Evolutionary conservation across 176 grass and related monocot genomes (phyloP), one percentile per base, ranked within the genome.

Genomic region (Eragrostis curvula): DNA sequence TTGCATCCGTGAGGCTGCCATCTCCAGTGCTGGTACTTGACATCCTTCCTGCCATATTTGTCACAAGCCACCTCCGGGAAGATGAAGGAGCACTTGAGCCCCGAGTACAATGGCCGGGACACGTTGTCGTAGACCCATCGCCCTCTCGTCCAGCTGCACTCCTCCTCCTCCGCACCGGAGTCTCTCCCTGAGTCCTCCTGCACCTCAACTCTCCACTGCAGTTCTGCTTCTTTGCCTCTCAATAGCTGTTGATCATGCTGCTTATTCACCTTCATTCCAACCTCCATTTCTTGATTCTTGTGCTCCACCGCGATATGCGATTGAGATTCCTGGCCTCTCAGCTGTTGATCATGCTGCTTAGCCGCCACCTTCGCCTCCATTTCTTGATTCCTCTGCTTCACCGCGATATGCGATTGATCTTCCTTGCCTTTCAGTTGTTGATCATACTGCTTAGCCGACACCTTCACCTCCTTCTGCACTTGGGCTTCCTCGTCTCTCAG

Each of bases 21-120:
- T 81, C 95, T 90, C 95, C 95, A 97, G 12, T 92, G 83, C 88
- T 97, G 88, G 86, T 97, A 94, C 90, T 39, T 94, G 73, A 49
- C 75, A 56, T 97, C 89, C 55, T 88, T 90, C 62, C 92, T 78
- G 2, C 95, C 95, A 80, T 94, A 94, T 30, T 90, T 90, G 79
- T 87, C 84, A 46, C 92, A 98, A 4, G 95, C 88, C 62, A 98
- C 86, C 86, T 98, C 92, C 21, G 80, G 80, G 68, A 86, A 83
- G 88, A 94, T 87, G 82, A 92, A 94, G 50, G 81, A 8, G 70
- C 95, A 97, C 55, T 85, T 76, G 57, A 82, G 80, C 6, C 92
- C 92, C 3, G 58, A 76, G 78, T 97, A 97, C 32, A 94, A 42
- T 13, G 95, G 95, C 30, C 81, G 77, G 20, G 74, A 87, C 3